phyloP scores from a whole-genome alignment of 2,329 filamentous ascomycete genomes.

The Calonectria montana region DNA sequence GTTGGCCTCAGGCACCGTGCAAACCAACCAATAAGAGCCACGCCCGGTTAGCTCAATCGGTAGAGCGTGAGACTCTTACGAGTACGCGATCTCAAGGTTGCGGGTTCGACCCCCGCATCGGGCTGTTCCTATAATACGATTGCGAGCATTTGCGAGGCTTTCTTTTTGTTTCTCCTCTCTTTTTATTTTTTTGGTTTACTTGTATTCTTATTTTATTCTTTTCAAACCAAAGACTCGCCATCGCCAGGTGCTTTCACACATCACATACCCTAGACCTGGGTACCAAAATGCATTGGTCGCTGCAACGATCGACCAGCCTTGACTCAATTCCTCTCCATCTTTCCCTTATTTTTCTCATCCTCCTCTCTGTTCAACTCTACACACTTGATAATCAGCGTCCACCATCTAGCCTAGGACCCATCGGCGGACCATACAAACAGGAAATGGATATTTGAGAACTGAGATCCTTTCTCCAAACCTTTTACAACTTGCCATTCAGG shows the following conservation, averaged over 20 bases:
- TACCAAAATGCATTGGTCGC: no score
- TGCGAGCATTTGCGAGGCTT: neutral
- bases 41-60: conserved; percentile 47
- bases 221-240: no score
- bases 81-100: conserved; percentile 62
- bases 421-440: conserved; percentile 63
- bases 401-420: conserved; percentile 50
- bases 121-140: conserved; percentile 36
- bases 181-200: no score
- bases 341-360: no score
- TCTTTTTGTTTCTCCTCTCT: no score
- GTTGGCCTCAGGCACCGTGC: no score
- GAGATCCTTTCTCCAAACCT: conserved; percentile 67
- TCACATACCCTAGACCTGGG: no score
- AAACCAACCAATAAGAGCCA: conserved; percentile 18
- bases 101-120: conserved; percentile 63
- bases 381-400: conserved; percentile 52
- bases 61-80: conserved; percentile 76
- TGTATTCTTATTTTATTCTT: no score
- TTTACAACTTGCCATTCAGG: conserved; percentile 52
- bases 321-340: no score
- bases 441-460: conserved; percentile 64
- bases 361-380: conserved; percentile 64
- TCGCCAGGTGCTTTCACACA: no score
- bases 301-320: no score